These are phyloP conservation scores for Paraconiothyrium brasiliense DNA, from an alignment of 2,329 filamentous ascomycete genomes.

Conservation along the genomic window DNA sequence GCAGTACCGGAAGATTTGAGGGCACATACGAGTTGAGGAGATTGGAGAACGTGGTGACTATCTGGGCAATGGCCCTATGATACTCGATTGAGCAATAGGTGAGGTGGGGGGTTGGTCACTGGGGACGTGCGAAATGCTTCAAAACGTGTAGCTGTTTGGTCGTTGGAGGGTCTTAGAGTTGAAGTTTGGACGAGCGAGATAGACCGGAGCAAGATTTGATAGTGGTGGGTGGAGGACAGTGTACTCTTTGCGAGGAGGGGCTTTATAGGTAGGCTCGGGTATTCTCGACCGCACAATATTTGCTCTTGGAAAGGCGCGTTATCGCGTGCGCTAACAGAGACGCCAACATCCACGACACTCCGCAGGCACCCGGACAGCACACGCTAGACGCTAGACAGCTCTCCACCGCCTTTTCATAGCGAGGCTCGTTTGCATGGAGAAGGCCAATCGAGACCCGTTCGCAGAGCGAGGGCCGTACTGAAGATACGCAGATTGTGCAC, in stretches of 20 bases:
- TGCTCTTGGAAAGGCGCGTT: neutral
- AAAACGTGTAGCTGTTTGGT: neutral
- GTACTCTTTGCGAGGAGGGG: neutral
- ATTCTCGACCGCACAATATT: slow-evolving; percentile 10
- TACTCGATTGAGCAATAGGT: slow-evolving; percentile 19
- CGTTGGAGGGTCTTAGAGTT: neutral
- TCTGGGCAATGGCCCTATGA: slow-evolving; percentile 57
- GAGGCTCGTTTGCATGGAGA: neutral
- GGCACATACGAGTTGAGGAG: slow-evolving; percentile 89
- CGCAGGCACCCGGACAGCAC: slow-evolving; percentile 10
- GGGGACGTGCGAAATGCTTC: slow-evolving; percentile 17
- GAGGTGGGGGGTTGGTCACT: slow-evolving; percentile 21
- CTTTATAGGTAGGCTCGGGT: slow-evolving; percentile 14
- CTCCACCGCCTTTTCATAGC: slow-evolving; percentile 14
- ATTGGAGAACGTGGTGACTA: slow-evolving; percentile 98
- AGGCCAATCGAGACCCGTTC: slow-evolving; percentile 2
- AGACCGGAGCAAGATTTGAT: neutral
- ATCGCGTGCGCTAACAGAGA: slow-evolving; percentile 12
- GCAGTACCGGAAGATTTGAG: slow-evolving; percentile 12
- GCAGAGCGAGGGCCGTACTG: neutral
- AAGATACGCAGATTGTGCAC: neutral
- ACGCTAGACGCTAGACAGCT: slow-evolving; percentile 5
- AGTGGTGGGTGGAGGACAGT: neutral
- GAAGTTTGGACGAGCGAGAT: neutral
- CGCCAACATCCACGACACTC: slow-evolving; percentile 4